phyloP scores from a whole-genome alignment of 345 rosid species.

The Sonneratia caseolaris region DNA sequence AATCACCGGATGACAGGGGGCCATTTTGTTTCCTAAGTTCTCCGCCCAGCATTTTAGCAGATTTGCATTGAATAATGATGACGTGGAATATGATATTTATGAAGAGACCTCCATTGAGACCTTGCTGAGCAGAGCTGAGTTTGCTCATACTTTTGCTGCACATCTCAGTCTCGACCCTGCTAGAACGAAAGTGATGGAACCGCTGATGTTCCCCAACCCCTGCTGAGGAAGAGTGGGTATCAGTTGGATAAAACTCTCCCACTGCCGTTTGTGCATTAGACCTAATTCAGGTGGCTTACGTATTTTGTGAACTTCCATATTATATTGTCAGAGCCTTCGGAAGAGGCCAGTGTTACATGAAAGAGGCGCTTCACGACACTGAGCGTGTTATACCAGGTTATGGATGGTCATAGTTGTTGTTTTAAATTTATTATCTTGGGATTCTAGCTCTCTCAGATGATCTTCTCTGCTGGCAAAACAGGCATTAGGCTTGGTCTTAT shows the following conservation, averaged over 20 bases:
- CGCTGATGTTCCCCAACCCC: slow-evolving; percentile 62
- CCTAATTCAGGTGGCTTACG: too few species aligned
- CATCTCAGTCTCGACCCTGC: slow-evolving; percentile 86
- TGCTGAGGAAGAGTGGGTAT: slow-evolving; percentile 45
- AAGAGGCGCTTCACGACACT: too few species aligned
- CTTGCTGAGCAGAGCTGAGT: slow-evolving; percentile 34
- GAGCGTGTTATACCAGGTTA: too few species aligned
- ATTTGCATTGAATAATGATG: slow-evolving; percentile 86
- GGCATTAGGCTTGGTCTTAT: too few species aligned
- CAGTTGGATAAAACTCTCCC: slow-evolving; percentile 2
- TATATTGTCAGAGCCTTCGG: too few species aligned
- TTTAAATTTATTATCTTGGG: too few species aligned
- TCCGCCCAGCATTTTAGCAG: slow-evolving; percentile 80
- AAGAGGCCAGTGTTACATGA: too few species aligned
- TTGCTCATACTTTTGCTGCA: slow-evolving; percentile 93
- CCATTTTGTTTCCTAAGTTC: slow-evolving; percentile 67
- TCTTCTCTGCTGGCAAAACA: too few species aligned
- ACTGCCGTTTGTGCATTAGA: too few species aligned
- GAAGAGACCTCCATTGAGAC: slow-evolving; percentile 25
- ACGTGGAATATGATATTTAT: slow-evolving; percentile 62
- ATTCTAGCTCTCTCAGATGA: too few species aligned
- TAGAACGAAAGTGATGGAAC: slow-evolving; percentile 83
- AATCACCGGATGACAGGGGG: slow-evolving; percentile 64
- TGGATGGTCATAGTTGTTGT: too few species aligned
- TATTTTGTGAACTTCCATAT: too few species aligned